A percentile compares a stretch with the other conserved stretches of the same genome.
Evolutionary conservation across 768 basidiomycete genomes (phyloP).

Genomic region (Boletus speciosus): DNA sequence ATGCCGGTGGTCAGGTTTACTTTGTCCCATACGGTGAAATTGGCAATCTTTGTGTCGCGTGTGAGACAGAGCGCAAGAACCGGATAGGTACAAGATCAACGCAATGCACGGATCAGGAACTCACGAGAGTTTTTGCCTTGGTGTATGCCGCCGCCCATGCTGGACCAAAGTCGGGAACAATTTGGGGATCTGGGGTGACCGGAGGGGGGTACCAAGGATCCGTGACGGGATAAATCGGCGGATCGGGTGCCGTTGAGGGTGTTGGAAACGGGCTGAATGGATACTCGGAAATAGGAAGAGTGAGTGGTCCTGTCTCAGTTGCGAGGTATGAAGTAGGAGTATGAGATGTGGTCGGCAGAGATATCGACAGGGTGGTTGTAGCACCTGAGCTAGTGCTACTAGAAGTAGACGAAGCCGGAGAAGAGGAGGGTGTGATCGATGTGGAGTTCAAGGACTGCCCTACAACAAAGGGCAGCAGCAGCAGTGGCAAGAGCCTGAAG

Average conservation of each 20-base stretch:
- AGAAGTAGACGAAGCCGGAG: not conserved
- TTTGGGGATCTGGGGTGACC: conserved; percentile 34
- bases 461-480: conserved; percentile 5
- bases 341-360: not conserved
- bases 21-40: conserved; percentile 48
- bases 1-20: not conserved
- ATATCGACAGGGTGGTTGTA: not conserved
- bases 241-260: conserved; percentile 47
- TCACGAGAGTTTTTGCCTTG: conserved; percentile 51
- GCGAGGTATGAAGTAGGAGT: conserved; percentile 3
- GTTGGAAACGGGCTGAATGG: conserved; percentile 55
- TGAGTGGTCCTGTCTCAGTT: conserved; percentile 22
- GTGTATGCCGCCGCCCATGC: conserved; percentile 52
- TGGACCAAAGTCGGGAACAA: conserved; percentile 38
- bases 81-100: not conserved
- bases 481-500: not conserved
- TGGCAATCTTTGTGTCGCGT: conserved; percentile 32
- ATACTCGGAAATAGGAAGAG: conserved; percentile 35
- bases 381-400: not conserved
- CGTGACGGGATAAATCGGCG: conserved; percentile 47
- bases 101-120: conserved; percentile 2
- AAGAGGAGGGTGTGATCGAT: not conserved
- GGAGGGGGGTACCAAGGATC: conserved; percentile 53
- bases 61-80: not conserved
- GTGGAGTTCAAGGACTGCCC: not conserved